These are phyloP conservation scores for Ehretia macrophylla DNA, from an alignment of 257 asterid species.

Conservation along the genomic window DNA sequence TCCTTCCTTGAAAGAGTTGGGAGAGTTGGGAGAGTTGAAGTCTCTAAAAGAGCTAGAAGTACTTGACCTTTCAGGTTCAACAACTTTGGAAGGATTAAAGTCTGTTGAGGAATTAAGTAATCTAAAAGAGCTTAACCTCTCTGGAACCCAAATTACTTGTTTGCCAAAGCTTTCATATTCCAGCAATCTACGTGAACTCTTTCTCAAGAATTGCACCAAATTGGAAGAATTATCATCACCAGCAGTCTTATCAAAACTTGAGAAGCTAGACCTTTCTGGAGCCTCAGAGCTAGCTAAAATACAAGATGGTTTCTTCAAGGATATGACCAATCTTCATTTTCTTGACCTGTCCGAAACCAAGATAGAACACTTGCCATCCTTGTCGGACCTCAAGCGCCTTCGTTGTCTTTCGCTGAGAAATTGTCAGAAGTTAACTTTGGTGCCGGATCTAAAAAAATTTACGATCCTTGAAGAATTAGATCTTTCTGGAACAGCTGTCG, in stretches of 20 bases:
- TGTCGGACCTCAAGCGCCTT: slow-evolving; percentile 27
- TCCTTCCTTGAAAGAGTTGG: slow-evolving; percentile 8
- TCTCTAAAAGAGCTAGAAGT: slow-evolving; percentile 15
- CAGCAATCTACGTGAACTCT: neutral
- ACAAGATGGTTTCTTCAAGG: neutral
- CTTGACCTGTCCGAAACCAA: slow-evolving; percentile 29
- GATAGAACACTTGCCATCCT: slow-evolving; percentile 15
- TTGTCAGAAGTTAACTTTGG: slow-evolving; percentile 21
- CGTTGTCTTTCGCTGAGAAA: slow-evolving; percentile 20
- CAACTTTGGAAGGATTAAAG: slow-evolving; percentile 16
- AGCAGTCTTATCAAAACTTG: slow-evolving; percentile 1
- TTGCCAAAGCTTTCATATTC: slow-evolving; percentile 8
- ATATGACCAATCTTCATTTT: slow-evolving; percentile 6
- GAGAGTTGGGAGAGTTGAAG: slow-evolving; percentile 19
- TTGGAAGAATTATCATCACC: slow-evolving; percentile 6
- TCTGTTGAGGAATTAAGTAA: slow-evolving; percentile 19
- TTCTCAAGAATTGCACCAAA: slow-evolving; percentile 11
- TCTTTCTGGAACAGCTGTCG: slow-evolving; percentile 29
- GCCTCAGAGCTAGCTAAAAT: neutral
- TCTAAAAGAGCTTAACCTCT: slow-evolving; percentile 20
- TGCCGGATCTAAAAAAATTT: slow-evolving; percentile 26
- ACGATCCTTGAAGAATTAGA: slow-evolving; percentile 19
- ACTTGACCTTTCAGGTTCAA: slow-evolving; percentile 37
- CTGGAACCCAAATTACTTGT: slow-evolving; percentile 9
- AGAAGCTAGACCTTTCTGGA: slow-evolving; percentile 15